Evolutionary conservation across 805 yeast species (phyloP), one percentile per base, ranked within the genome.

Genomic region (Tetrapisispora taiwanensis): DNA sequence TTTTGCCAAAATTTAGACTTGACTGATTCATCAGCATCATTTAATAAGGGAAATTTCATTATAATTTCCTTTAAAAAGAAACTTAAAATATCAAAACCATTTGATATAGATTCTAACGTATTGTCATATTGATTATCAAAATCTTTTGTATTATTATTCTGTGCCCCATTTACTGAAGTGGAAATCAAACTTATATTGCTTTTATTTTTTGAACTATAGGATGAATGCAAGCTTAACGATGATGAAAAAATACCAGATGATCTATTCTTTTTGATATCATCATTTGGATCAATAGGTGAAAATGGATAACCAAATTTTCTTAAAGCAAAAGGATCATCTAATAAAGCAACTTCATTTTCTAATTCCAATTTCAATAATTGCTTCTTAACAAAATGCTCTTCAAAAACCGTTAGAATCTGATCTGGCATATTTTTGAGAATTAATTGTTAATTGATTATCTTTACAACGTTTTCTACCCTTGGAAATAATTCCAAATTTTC

Each of bases 331-430:
- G 79, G 76, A 47, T 78, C 76, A 47, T 78, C 74, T 36, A 88
- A 63, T 18, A 60, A 60, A 24, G 68, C 74, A 33, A 87, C 68
- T 59, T 90, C 98, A 6, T 70, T 56, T 10, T 72, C 71, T 28
- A 88, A 64, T 55, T 84, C 75, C 12, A 73, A 68, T 48, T 76
- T 73, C 22, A 90, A 65, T 14, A 90, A 70, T 63, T 85, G 88
- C 54, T 92, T 78, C 63, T 90, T 90, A 41, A 92, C 71, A 60
- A 81, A 84, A 56, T 90, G 97, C 62, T 87, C 95, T 59, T 89
- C 86, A 0, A 75, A 69, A 3, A 88, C n/a, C 1, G 44, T 28
- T 2, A 41, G 35, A 8, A 10, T 13, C 17, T 34, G 14, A 15
- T 22, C 27, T 7, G 34, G 18, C 34, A 31, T 31, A 28, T n/a